Conservation (phyloP, 2,329 filamentous ascomycete genomes). For the Cladosporium sphaerospermum region DNA sequence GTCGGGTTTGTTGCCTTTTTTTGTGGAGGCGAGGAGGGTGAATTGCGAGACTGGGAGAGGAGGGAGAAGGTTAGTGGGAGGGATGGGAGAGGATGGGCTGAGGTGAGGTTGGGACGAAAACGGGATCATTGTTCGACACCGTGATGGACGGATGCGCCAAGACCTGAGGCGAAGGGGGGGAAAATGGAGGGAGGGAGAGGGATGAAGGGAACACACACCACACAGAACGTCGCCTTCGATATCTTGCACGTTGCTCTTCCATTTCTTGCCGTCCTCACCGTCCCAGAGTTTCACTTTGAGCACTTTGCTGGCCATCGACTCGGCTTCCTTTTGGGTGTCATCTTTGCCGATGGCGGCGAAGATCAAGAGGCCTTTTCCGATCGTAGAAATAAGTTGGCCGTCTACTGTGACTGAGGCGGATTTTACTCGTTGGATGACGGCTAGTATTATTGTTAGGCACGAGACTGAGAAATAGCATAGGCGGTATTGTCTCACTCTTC, state of each 20-base stretch:
- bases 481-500: slow-evolving; percentile 34
- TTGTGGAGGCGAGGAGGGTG: slow-evolving; percentile 85
- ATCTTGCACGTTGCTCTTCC: slow-evolving; percentile 85
- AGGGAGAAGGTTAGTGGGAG: background rate
- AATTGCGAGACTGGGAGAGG: slow-evolving; percentile 77
- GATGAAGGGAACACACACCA: too few relatives aligned
- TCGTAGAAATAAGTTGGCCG: slow-evolving; percentile 80
- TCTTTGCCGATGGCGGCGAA: slow-evolving; percentile 87
- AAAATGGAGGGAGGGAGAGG: too few relatives aligned
- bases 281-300: slow-evolving; percentile 91
- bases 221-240: slow-evolving; percentile 91
- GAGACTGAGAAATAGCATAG: background rate
- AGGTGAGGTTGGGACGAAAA: background rate
- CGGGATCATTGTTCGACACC: background rate
- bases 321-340: slow-evolving; percentile 82
- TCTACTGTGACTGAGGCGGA: slow-evolving; percentile 96
- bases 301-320: slow-evolving; percentile 76
- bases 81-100: background rate
- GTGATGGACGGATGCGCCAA: slow-evolving; percentile 2
- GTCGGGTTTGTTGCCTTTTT: slow-evolving; percentile 90
- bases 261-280: slow-evolving; percentile 71
- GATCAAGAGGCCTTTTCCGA: slow-evolving; percentile 82
- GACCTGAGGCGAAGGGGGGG: background rate
- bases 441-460: slow-evolving; percentile 43
- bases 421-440: slow-evolving; percentile 85